phyloP scores from a whole-genome alignment of 2,329 filamentous ascomycete genomes.

The Aureobasidium namibiae region DNA sequence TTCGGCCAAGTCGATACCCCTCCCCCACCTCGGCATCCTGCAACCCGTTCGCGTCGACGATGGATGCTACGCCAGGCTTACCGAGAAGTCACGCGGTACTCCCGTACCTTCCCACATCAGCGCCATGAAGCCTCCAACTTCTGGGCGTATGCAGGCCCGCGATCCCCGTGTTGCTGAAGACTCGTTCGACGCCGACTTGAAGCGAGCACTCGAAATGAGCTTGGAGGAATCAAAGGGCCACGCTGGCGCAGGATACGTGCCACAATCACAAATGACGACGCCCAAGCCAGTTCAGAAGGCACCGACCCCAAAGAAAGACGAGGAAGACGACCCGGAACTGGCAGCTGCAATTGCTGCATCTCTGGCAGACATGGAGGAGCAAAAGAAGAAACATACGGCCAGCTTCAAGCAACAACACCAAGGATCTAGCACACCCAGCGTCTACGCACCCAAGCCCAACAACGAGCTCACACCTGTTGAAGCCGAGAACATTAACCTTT shows the following conservation, averaged over 20 bases:
- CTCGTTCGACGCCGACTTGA: constrained; percentile 89
- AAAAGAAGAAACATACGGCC: constrained; percentile 84
- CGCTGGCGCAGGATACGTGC: constrained; percentile 60
- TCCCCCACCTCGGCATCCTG: constrained; percentile 88
- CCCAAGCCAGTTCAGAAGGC: constrained; percentile 28
- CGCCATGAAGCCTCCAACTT: constrained; percentile 45
- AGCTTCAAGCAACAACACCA: constrained; percentile 66
- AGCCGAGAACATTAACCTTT: constrained; percentile 95
- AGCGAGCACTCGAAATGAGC: constrained; percentile 91
- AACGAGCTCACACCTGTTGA: constrained; percentile 91
- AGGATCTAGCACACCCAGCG: constrained; percentile 35
- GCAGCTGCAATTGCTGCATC: constrained; percentile 95
- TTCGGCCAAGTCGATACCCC: constrained; percentile 76
- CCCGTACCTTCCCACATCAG: constrained; percentile 39
- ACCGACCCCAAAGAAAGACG: constrained; percentile 38
- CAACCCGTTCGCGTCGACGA: constrained; percentile 91
- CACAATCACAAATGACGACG: constrained; percentile 47
- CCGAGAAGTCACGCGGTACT: constrained; percentile 54
- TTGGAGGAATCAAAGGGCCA: constrained; percentile 81
- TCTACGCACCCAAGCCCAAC: constrained; percentile 61
- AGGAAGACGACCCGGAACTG: constrained; percentile 87
- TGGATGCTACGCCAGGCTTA: constrained; percentile 85
- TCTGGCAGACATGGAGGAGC: constrained; percentile 92
- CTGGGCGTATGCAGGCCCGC: constrained; percentile 81
- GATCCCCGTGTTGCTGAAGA: constrained; percentile 74